Base-by-base conservation (phyloP, 139 green algal species). In the Chlamydomonas sp. region DNA sequence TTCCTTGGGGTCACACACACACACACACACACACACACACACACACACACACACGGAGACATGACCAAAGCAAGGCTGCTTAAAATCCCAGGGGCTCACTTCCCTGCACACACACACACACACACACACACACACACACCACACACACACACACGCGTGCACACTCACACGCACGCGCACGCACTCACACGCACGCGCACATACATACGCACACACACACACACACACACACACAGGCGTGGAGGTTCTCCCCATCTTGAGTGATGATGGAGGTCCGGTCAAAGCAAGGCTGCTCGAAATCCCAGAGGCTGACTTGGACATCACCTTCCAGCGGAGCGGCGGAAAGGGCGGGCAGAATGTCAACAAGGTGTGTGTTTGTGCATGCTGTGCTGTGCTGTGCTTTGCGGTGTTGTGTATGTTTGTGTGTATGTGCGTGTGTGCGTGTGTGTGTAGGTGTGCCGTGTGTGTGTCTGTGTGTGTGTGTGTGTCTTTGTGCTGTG, bases 291-390 rank as follows among this genome's bases (percentile, higher is more conserved):
- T 64, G 1, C 30, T 79, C 13, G 73, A 89, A 13, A 62, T 97
- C 10, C 84, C 82, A 20, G 90, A 96, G 2, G 30, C 29, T 0
- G 95, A 99, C 69, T 59, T 99, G 60, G 90, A 98, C 71, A 81
- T 96, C 29, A 89, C 80, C 3, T 94, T 88, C 30, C 91, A 90
- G 86, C 69, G 88, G 6, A 69, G 79, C 1, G 83, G 89, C 2
- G 90, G 90, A 8, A 85, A 86, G 34, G 91, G 91, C 2, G 91
- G 91, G 1, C 91, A 99, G 80, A 98, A 98, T 75, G 95, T 99
- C 5, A 99, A 99, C 88, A 99, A 99, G 81, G 90, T 98, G 37
- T 54, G 43, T 54, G 43, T 54, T 13, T 54, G 43, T 13, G 43
- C 16, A 54, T 13, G 43, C 16, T 13, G 43, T 24, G 29, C 29